Conservation (phyloP, 768 basidiomycete genomes). For the Rhodotorula paludigena region DNA sequence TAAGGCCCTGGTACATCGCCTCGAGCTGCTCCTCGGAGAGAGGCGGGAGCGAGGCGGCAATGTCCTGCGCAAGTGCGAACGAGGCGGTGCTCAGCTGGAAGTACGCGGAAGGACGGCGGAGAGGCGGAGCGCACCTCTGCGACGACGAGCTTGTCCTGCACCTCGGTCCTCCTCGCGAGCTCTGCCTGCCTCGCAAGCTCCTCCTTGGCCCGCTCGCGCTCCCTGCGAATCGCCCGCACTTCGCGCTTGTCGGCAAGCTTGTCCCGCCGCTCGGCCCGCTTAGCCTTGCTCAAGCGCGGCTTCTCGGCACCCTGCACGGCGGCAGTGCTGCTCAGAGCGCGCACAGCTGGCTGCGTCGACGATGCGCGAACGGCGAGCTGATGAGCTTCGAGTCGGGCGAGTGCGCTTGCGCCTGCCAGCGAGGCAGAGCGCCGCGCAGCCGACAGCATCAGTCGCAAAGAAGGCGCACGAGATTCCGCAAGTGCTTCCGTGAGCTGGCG, state of each 20-base stretch:
- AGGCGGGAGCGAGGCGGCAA: conserved; percentile 14
- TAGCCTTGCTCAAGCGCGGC: conserved; percentile 8
- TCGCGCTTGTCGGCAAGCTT: conserved; percentile 34
- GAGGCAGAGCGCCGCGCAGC: too few species aligned
- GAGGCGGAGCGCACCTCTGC: conserved; percentile 5
- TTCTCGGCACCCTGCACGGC: background rate
- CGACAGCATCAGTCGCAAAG: too few species aligned
- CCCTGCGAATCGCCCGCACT: background rate
- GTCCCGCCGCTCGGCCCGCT: conserved; percentile 14
- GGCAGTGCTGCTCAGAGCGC: background rate
- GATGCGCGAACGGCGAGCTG: too few species aligned
- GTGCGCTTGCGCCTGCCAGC: too few species aligned
- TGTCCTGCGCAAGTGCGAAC: conserved; percentile 9
- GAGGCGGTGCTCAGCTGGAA: background rate
- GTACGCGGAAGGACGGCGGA: too few species aligned
- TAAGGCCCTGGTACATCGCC: conserved; percentile 51
- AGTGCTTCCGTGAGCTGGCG: too few species aligned
- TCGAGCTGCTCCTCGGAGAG: conserved; percentile 50
- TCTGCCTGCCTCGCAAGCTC: background rate
- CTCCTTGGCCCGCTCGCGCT: conserved; percentile 1
- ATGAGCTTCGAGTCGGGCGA: too few species aligned
- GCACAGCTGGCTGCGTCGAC: background rate
- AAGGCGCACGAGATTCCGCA: too few species aligned
- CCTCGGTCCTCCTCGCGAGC: background rate
- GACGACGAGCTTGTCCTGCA: conserved; percentile 6